phyloP scores from a whole-genome alignment of 1,284 basidiomycete genomes.

The Rhodotorula mucilaginosa region DNA sequence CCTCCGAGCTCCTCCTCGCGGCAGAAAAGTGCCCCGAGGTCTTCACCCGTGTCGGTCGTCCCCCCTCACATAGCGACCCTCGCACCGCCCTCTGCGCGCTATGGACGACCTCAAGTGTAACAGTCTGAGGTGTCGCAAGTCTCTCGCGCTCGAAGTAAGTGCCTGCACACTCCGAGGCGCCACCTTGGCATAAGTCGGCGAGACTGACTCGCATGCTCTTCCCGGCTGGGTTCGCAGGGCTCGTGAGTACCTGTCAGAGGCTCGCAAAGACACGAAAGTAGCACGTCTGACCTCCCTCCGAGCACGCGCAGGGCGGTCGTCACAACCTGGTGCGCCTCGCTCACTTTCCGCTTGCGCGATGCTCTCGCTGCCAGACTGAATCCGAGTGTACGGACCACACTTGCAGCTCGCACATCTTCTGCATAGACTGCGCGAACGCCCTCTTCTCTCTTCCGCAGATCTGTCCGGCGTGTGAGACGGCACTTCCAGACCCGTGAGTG shows the following conservation, averaged over 20 bases:
- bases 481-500: constrained; percentile 68
- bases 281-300: not conserved
- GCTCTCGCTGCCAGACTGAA: not conserved
- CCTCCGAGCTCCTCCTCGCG: no score
- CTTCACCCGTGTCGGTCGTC: no score
- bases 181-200: no score
- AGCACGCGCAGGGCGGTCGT: constrained; percentile 26
- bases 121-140: constrained; percentile 33
- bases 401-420: constrained; percentile 22
- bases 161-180: rapidly evolving
- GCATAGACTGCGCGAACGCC: constrained; percentile 79
- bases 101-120: constrained; percentile 40
- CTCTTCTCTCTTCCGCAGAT: constrained; percentile 68
- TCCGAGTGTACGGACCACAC: no score
- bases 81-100: no score
- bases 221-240: not conserved
- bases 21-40: no score
- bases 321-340: constrained; percentile 29
- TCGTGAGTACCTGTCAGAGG: not conserved
- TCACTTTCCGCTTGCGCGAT: not conserved
- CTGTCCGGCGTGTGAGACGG: constrained; percentile 78
- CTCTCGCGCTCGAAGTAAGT: constrained; percentile 31
- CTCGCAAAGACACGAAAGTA: not conserved
- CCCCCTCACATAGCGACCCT: not conserved
- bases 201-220: not conserved